Conservation (phyloP, 805 yeast genomes). For the Kodamaea sagamina region DNA sequence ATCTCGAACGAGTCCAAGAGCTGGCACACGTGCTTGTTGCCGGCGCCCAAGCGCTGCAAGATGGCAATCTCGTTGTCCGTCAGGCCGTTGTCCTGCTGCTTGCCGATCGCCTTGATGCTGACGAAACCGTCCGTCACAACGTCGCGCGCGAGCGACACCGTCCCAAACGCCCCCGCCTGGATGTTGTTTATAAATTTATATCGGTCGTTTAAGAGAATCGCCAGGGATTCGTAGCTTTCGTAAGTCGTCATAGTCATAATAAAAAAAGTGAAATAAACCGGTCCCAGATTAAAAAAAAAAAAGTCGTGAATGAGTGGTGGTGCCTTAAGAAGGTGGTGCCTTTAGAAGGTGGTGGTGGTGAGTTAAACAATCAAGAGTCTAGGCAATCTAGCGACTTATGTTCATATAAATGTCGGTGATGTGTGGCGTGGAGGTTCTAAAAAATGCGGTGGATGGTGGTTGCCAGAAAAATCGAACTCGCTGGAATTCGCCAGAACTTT, state of each 20-base stretch:
- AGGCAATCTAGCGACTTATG: neutral
- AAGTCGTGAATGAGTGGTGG: conserved; percentile 8
- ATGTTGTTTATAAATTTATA: conserved; percentile 47
- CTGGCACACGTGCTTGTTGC: conserved; percentile 53
- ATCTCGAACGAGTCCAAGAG: conserved; percentile 61
- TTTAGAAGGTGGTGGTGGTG: neutral
- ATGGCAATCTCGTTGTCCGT: conserved; percentile 53
- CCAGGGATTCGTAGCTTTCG: conserved; percentile 41
- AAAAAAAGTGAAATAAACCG: conserved; percentile 2
- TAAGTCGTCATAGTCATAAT: conserved; percentile 21
- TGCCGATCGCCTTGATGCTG: conserved; percentile 57
- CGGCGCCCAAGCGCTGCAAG: conserved; percentile 36
- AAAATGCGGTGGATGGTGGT: neutral
- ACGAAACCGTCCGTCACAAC: conserved; percentile 32
- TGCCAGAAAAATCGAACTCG: neutral
- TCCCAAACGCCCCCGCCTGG: conserved; percentile 64
- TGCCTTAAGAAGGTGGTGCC: neutral
- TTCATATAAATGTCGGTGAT: conserved; percentile 4
- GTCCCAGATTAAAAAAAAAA: conserved; percentile 1
- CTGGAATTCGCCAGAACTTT: conserved; percentile 12
- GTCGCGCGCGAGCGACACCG: conserved; percentile 56
- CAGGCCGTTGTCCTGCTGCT: conserved; percentile 35
- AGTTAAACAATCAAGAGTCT: neutral
- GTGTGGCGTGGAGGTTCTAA: neutral
- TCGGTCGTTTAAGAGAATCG: conserved; percentile 32